A percentile compares a stretch with the other conserved stretches of the same genome.
Evolutionary conservation across 768 basidiomycete species (phyloP).

Genomic region (Pisolithus tinctorius): DNA sequence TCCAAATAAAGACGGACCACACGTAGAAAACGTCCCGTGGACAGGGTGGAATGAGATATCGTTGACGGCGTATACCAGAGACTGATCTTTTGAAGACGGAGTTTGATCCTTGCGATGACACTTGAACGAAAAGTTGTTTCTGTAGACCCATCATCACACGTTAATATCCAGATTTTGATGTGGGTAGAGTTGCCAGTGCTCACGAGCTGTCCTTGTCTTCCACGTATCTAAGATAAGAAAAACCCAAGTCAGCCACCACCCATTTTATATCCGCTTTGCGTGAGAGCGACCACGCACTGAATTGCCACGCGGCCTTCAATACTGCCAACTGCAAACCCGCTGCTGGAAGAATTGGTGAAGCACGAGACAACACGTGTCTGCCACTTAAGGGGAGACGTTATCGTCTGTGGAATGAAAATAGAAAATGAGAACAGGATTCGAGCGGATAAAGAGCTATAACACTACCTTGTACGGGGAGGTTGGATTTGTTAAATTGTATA

Average conservation of each 20-base stretch:
- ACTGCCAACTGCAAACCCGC: constrained; percentile 80
- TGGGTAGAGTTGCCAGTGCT: constrained; percentile 7
- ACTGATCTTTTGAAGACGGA: constrained; percentile 54
- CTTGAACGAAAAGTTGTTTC: constrained; percentile 86
- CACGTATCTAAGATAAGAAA: constrained; percentile 51
- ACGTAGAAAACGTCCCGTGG: constrained; percentile 81
- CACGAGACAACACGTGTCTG: constrained; percentile 85
- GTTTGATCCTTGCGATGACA: constrained; percentile 60
- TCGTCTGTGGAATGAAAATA: constrained; percentile 41
- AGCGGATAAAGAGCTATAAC: constrained; percentile 8
- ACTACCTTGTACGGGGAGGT: constrained; percentile 67
- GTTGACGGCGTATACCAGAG: constrained; percentile 77
- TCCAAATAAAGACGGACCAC: constrained; percentile 37
- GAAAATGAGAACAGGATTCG: constrained; percentile 1
- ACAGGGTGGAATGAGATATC: constrained; percentile 81
- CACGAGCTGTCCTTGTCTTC: constrained; percentile 77
- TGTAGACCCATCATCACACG: constrained; percentile 13
- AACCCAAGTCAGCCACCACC: constrained; percentile 1
- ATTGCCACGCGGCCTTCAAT: constrained; percentile 92
- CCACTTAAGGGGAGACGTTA: constrained; percentile 86
- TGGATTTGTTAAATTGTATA: constrained; percentile 82
- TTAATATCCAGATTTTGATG: not conserved
- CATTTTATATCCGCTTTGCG: constrained; percentile 1
- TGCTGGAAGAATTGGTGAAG: constrained; percentile 59
- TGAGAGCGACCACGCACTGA: constrained; percentile 56